Evolutionary conservation across 805 yeast genomes (phyloP), one percentile per base, ranked within the genome.

Genomic region (Kodamaea sagamina): DNA sequence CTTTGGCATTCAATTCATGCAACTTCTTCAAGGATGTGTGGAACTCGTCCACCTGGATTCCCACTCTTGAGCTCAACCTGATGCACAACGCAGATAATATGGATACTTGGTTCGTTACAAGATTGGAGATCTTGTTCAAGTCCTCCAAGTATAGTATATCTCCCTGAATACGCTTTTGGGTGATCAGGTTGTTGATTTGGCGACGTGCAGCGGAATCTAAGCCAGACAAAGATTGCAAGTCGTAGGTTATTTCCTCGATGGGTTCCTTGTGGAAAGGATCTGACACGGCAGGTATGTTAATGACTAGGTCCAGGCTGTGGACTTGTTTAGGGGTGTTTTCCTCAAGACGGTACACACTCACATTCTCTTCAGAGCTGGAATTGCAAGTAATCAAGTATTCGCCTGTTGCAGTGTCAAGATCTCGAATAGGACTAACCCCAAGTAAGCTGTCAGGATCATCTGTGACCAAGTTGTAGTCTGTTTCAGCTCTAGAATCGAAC

Each of bases 391-490:
- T 18, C 17, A 32, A n/a, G 41, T 59, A 63, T 6, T 56, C 59
- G 1, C 71, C 71, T 3, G 62, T 50, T 18, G 57, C 58, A 1
- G 62, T 51, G 10, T 57, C 45, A n/a, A 44, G 51, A 37, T 67
- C 72, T 9, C 43, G 48, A 2, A 66, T 35, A 18, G 49, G 47
- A 10, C 56, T 50, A 36, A 49, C 29, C 3, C 31, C 39, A 26
- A 28, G 27, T 3, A 16, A 16, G 9, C 16, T 18, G 7, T 32
- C 34, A 6, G 39, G 21, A 16, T 18, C 31, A 2, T 16, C 9
- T 6, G 39, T 10, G 4, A 26, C 26, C 10, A 26, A 6, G 9
- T 32, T 32, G 26, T 40, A 40, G 9, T n/a, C 26, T 1, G 43
- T 26, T 16, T 13, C 24, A n/a, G 32, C 4, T 2, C n/a, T 12